phyloP scores from a whole-genome alignment of 345 rosid species.

The Ceriops decandra region DNA sequence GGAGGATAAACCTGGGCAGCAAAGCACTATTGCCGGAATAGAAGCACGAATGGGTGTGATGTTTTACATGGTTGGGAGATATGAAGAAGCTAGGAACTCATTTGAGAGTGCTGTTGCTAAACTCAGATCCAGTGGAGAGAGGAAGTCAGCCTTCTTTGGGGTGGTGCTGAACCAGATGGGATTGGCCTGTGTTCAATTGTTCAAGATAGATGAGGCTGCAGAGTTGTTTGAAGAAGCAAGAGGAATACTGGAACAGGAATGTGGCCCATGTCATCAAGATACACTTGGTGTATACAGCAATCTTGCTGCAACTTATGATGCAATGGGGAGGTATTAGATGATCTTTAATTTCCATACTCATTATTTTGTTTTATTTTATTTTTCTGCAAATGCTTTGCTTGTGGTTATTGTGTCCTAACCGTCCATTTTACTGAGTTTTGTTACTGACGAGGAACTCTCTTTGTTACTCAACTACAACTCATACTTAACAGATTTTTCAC shows the following conservation, averaged over 20 bases:
- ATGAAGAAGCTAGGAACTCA: slow-evolving; percentile 81
- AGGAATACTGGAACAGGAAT: slow-evolving; percentile 77
- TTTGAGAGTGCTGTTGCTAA: slow-evolving; percentile 82
- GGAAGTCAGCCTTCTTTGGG: slow-evolving; percentile 93
- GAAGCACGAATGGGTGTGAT: slow-evolving; percentile 99
- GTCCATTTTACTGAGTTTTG: neutral
- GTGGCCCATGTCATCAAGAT: slow-evolving; percentile 95
- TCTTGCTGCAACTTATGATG: slow-evolving; percentile 98
- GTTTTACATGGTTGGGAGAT: slow-evolving; percentile 86
- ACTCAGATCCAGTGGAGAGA: slow-evolving; percentile 86
- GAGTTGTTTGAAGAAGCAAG: slow-evolving; percentile 96
- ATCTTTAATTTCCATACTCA: neutral
- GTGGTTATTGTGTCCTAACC: neutral
- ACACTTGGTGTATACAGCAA: slow-evolving; percentile 96
- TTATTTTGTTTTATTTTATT: neutral
- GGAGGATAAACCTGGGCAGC: slow-evolving; percentile 98
- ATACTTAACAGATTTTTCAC: neutral
- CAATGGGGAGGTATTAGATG: slow-evolving; percentile 88
- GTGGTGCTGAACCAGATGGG: slow-evolving; percentile 99
- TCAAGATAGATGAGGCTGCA: slow-evolving; percentile 94
- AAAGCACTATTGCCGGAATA: slow-evolving; percentile 89
- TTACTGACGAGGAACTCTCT: neutral
- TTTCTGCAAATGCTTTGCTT: neutral
- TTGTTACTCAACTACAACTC: neutral
- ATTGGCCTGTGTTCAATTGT: slow-evolving; percentile 91